phyloP scores from a whole-genome alignment of 2,329 filamentous ascomycete species.

The Hymenoscyphus linearis region DNA sequence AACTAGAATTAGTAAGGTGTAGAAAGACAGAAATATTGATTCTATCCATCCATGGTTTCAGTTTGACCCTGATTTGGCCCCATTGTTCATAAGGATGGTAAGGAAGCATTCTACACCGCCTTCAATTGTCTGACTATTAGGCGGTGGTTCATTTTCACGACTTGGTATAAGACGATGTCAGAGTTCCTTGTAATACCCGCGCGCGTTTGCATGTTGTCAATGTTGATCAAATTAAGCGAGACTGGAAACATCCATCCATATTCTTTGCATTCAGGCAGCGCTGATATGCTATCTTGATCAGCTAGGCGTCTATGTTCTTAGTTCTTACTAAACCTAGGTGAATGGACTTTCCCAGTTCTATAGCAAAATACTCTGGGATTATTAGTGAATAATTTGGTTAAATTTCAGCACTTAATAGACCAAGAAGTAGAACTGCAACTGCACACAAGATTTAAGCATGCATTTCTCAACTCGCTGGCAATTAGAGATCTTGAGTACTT shows the following conservation, averaged over 20 bases:
- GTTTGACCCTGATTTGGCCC: too few relatives aligned
- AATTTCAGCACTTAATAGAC: neutral
- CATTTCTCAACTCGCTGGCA: neutral
- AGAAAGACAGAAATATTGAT: too few relatives aligned
- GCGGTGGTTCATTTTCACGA: neutral
- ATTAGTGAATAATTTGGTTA: neutral
- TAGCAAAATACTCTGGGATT: neutral
- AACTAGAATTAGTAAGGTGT: too few relatives aligned
- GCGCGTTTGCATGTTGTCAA: slow-evolving; percentile 1
- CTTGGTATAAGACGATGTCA: neutral
- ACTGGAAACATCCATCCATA: slow-evolving; percentile 1
- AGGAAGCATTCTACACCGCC: neutral
- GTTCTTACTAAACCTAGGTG: neutral
- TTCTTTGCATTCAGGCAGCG: neutral
- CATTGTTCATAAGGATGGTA: neutral
- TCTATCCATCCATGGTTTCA: too few relatives aligned
- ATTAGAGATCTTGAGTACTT: neutral
- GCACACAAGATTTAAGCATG: neutral
- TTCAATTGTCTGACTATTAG: neutral
- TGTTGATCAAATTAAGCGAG: neutral
- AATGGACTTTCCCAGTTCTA: neutral
- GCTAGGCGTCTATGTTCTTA: neutral
- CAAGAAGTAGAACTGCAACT: slow-evolving; percentile 1
- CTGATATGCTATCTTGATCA: neutral
- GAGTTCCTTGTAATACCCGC: too few relatives aligned